Evolutionary conservation across 2,329 filamentous ascomycete genomes (phyloP).

Genomic region (Escovopsis weberi): DNA sequence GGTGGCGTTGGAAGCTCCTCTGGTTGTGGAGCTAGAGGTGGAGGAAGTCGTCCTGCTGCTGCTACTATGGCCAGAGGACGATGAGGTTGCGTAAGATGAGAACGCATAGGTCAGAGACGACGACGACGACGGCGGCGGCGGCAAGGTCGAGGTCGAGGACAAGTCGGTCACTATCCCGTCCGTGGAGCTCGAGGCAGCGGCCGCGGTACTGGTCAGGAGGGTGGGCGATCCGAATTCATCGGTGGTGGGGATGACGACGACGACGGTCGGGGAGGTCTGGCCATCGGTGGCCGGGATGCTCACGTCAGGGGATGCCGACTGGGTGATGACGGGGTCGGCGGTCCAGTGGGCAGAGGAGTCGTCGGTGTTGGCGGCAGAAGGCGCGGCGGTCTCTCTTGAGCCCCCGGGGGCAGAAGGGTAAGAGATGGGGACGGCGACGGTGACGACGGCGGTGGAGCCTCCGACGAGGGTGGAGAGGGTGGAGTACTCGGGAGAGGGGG

Average conservation of each 20-base stretch:
- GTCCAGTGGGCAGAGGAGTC: background rate
- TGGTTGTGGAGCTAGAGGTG: conserved; percentile 3
- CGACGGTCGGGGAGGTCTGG: conserved; percentile 5
- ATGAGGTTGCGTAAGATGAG: too few species aligned
- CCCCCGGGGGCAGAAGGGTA: background rate
- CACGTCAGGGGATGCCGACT: background rate
- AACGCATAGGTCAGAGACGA: background rate
- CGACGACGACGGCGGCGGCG: conserved; percentile 4
- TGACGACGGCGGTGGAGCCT: background rate
- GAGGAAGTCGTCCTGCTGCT: conserved; percentile 7
- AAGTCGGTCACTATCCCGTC: conserved; percentile 5
- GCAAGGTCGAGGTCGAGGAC: conserved; percentile 1
- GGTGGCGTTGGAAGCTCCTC: conserved; percentile 7
- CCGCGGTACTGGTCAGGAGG: conserved; percentile 7
- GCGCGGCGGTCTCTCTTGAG: background rate
- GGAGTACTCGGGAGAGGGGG: conserved; percentile 6
- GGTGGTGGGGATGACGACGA: conserved; percentile 11
- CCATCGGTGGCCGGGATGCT: background rate
- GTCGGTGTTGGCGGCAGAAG: background rate
- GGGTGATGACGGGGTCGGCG: background rate
- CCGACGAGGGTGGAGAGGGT: conserved; percentile 1
- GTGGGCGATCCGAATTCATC: conserved; percentile 8
- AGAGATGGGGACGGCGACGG: background rate
- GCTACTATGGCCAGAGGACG: background rate
- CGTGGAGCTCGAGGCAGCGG: conserved; percentile 3